Conservation (phyloP, 495 filamentous ascomycete species). For the Pyrenula aspistea region DNA sequence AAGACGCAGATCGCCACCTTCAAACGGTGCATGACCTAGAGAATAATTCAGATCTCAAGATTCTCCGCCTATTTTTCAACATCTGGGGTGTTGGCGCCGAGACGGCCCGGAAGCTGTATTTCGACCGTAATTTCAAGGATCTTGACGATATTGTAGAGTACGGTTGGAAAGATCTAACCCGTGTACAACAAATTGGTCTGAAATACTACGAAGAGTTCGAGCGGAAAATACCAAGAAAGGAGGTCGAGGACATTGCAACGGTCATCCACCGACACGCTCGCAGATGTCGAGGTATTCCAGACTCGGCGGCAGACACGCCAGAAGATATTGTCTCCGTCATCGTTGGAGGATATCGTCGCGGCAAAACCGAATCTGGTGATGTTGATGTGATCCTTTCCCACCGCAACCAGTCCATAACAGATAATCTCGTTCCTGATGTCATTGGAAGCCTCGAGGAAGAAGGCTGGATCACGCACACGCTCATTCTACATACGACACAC, state of each 20-base stretch:
- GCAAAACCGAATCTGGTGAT: slow-evolving; percentile 62
- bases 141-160: slow-evolving; percentile 77
- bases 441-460: slow-evolving; percentile 55
- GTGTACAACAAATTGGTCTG: slow-evolving; percentile 88
- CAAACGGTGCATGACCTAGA: slow-evolving; percentile 52
- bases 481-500: slow-evolving; percentile 52
- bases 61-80: slow-evolving; percentile 57
- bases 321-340: slow-evolving; percentile 56
- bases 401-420: slow-evolving; percentile 53
- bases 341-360: slow-evolving; percentile 76
- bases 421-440: slow-evolving; percentile 51
- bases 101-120: slow-evolving; percentile 77
- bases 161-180: slow-evolving; percentile 62
- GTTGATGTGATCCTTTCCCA: slow-evolving; percentile 83
- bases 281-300: slow-evolving; percentile 25
- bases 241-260: slow-evolving; percentile 58
- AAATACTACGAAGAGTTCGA: slow-evolving; percentile 89
- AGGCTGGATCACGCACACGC: slow-evolving; percentile 70
- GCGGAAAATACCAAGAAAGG: slow-evolving; percentile 53
- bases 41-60: slow-evolving; percentile 46
- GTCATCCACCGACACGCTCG: slow-evolving; percentile 53
- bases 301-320: slow-evolving; percentile 8
- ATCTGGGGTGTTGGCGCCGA: slow-evolving; percentile 88
- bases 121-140: slow-evolving; percentile 56
- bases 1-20: slow-evolving; percentile 34